Evolutionary conservation across 495 filamentous ascomycete genomes (phyloP), one percentile per base, ranked within the genome.

Genomic region (Xeromyces bisporus): DNA sequence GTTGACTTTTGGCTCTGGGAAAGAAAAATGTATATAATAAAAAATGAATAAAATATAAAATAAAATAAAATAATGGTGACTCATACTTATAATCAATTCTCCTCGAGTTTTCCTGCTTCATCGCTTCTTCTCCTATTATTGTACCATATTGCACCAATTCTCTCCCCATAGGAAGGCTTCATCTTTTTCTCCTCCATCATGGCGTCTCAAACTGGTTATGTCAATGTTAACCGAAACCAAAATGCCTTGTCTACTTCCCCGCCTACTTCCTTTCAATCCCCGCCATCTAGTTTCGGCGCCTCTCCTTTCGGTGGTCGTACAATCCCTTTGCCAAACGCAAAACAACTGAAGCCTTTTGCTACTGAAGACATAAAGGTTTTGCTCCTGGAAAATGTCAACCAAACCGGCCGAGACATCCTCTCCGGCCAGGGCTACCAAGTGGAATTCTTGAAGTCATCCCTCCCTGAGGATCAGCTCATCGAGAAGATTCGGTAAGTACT

Each of bases 351-450:
- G 58, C 91, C 91, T 13, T 99, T 99, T 55, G 76, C 82, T 38
- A 89, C 84, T 3, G 70, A 81, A 47, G 87, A 96, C 44, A 80
- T 99, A 53, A 96, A 93, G 60, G 92, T 99, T 23, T 62, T 99
- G 34, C 66, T 99, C 6, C 60, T 99, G 15, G 91, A 99, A 55
- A 96, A 96, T 57, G 77, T 99, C 34, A 94, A 96, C 51, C 65
- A 82, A 55, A 85, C 82, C 13, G 89, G 87, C 8, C 62, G 66
- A 44, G 78, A 92, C 12, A 80, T 93, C 20, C 62, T 99, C 18
- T 69, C 57, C 24, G 59, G 59, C 31, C 85, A 96, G 61, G 87
- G 89, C 8, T 99, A 99, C 53, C 91, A 96, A 48, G 89, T 99
- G 18, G 91, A 96, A 52, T 73, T 73, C 33, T 60, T 87, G 34